Percentiles rank a stretch among this genome's conserved stretches.
These are phyloP conservation scores for Scedosporium apiospermum DNA, from an alignment of 2,329 filamentous ascomycete species.

Conservation along the genomic window DNA sequence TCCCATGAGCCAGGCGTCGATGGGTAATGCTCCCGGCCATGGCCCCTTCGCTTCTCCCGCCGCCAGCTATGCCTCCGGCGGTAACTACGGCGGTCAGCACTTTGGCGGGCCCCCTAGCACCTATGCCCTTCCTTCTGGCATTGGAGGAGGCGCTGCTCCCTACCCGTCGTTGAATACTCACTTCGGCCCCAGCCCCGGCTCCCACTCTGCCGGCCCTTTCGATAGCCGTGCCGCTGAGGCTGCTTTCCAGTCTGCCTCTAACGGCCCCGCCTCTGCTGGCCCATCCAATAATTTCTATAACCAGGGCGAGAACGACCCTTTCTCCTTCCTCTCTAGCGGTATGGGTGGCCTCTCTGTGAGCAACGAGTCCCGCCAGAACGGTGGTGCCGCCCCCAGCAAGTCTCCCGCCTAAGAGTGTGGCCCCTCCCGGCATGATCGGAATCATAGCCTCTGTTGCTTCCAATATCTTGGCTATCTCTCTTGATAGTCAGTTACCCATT, in stretches of 20 bases:
- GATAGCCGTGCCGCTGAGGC: slow-evolving; percentile 90
- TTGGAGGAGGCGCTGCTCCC: slow-evolving; percentile 58
- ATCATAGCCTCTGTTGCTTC: neutral
- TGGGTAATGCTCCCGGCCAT: slow-evolving; percentile 67
- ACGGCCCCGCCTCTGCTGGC: slow-evolving; percentile 68
- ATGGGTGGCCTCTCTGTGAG: slow-evolving; percentile 66
- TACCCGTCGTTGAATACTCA: slow-evolving; percentile 80
- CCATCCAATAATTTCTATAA: slow-evolving; percentile 52
- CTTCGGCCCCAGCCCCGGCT: slow-evolving; percentile 65
- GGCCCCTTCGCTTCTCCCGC: slow-evolving; percentile 60
- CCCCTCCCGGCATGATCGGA: neutral
- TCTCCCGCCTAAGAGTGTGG: slow-evolving; percentile 41
- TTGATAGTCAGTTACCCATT: too few species aligned
- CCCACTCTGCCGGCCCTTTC: slow-evolving; percentile 79
- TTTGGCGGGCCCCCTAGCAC: slow-evolving; percentile 83
- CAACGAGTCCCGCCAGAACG: slow-evolving; percentile 55
- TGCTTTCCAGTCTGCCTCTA: slow-evolving; percentile 82
- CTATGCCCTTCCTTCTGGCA: slow-evolving; percentile 78
- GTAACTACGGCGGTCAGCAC: slow-evolving; percentile 59
- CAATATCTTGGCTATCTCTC: neutral
- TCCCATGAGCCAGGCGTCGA: slow-evolving; percentile 58
- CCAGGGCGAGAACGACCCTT: slow-evolving; percentile 62
- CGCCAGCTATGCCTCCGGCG: slow-evolving; percentile 56
- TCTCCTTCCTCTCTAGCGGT: slow-evolving; percentile 67
- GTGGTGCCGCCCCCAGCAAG: slow-evolving; percentile 47